Percentiles rank a stretch among this genome's conserved stretches.
phyloP scores from a whole-genome alignment of 768 basidiomycete genomes.

The Mycena capillaripes region DNA sequence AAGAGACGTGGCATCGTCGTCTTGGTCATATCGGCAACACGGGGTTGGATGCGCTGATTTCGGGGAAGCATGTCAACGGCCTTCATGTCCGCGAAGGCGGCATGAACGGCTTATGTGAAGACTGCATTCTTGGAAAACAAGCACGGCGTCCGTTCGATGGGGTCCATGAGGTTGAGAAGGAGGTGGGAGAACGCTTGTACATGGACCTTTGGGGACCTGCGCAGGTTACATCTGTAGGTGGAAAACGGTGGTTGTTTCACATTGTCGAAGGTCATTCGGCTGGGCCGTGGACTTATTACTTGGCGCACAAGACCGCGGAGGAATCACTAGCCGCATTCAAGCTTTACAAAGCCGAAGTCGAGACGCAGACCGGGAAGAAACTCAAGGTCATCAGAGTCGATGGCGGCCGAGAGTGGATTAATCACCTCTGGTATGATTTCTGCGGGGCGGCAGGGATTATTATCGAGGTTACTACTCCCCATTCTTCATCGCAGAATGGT shows the following conservation, averaged over 20 bases:
- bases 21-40: background rate
- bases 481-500: conserved; percentile 50
- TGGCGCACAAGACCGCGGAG: conserved; percentile 2
- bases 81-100: background rate
- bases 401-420: conserved; percentile 18
- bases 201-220: conserved; percentile 26
- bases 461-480: conserved; percentile 41
- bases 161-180: conserved; percentile 15
- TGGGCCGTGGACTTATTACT: conserved; percentile 7
- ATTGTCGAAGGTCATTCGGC: conserved; percentile 10
- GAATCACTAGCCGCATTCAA: conserved; percentile 8
- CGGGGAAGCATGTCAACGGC: background rate
- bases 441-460: conserved; percentile 9
- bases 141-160: conserved; percentile 21
- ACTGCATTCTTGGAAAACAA: too few relatives aligned
- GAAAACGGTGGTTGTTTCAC: background rate
- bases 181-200: conserved; percentile 12
- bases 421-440: background rate
- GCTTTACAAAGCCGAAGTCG: background rate
- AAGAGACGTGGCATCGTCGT: conserved; percentile 11
- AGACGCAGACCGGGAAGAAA: conserved; percentile 15
- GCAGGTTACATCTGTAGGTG: background rate
- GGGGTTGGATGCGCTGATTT: background rate
- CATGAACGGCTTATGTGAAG: conserved; percentile 16
- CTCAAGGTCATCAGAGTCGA: conserved; percentile 11